Base-by-base conservation (phyloP, 23 red algal genomes). In the Gracilaria vermiculophylla region DNA sequence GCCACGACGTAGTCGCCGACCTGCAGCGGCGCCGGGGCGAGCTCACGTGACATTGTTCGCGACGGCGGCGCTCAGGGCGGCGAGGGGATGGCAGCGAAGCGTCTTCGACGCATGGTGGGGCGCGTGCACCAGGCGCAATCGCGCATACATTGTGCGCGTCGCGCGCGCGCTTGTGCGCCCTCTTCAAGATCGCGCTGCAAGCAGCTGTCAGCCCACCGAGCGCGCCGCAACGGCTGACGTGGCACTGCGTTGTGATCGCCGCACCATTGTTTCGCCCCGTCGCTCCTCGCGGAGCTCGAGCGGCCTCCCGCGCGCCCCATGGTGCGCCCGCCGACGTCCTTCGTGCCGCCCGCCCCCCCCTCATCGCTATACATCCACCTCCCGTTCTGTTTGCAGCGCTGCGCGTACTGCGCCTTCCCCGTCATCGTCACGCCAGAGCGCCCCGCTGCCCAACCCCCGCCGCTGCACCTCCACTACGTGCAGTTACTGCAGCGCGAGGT, bases 371-470 rank as follows among this genome's bases (percentile, higher is more conserved):
- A 99, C 83, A 87, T 99, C 53, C 97, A 99, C 82, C 70, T 99
- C 13, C 97, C 97, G 32, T 99, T 99, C 49, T 99, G 97, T 54
- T 40, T 76, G 44, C 92, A 91, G 62, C 93, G 91, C 34, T 99
- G 97, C 55, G 81, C 92, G 52, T 99, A 99, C 77, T 99, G 97
- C 82, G 88, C 94, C 39, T 99, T 99, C 81, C 80, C 97, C 1
- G 83, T 99, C 54, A 62, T 95, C 41, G 87, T 89, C 24, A 69
- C 70, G 2, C 82, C 89, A 25, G 32, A 83, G 53, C 50, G 48
- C 12, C 70, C 84, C 1, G 76, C 49, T 2, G 24, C 34, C 8
- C 76, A 15, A 4, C 84, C 84, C 0, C 84, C 84, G 14, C 62
- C 61, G 17, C 37, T 69, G 56, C 80, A 98, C 32, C 29, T 48